A percentile compares a stretch with the other conserved stretches of the same genome.
These are phyloP conservation scores for Apophysomyces variabilis DNA, from an alignment of 371 early-diverging fungal species.

Conservation along the genomic window DNA sequence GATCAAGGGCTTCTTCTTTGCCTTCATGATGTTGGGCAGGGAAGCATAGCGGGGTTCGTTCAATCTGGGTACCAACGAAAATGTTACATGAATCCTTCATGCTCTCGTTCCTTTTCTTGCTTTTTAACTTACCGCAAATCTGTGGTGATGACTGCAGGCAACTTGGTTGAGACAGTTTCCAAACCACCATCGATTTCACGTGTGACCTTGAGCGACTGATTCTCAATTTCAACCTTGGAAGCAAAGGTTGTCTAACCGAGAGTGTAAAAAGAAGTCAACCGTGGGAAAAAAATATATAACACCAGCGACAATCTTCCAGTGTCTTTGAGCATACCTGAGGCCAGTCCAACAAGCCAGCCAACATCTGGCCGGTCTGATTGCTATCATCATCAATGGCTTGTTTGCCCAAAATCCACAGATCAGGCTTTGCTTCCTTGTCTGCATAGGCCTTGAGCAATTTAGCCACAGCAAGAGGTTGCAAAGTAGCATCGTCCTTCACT, in stretches of 20 bases:
- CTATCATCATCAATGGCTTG: constrained; percentile 99
- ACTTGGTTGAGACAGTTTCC: constrained; percentile 83
- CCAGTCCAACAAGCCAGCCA: constrained; percentile 95
- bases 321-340: constrained; percentile 74
- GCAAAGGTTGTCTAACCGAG: constrained; percentile 89
- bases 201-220: constrained; percentile 77
- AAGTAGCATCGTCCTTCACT: constrained; percentile 70
- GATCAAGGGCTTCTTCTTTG: constrained; percentile 96
- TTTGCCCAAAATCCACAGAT: constrained; percentile 95
- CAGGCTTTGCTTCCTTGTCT: constrained; percentile 83
- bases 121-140: constrained; percentile 81
- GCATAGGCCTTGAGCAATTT: constrained; percentile 88
- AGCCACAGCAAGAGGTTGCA: constrained; percentile 90
- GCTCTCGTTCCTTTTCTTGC: neutral
- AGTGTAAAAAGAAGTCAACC: constrained; percentile 14
- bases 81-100: neutral
- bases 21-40: constrained; percentile 97
- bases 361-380: constrained; percentile 98
- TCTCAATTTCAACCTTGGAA: constrained; percentile 88
- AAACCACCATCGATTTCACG: constrained; percentile 98
- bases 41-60: constrained; percentile 97
- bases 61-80: constrained; percentile 56
- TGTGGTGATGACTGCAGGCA: constrained; percentile 96
- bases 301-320: neutral
- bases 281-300: constrained; percentile 23